These are phyloP conservation scores for Codiaeum variegatum DNA, from an alignment of 441 rosid genomes.

Conservation along the genomic window DNA sequence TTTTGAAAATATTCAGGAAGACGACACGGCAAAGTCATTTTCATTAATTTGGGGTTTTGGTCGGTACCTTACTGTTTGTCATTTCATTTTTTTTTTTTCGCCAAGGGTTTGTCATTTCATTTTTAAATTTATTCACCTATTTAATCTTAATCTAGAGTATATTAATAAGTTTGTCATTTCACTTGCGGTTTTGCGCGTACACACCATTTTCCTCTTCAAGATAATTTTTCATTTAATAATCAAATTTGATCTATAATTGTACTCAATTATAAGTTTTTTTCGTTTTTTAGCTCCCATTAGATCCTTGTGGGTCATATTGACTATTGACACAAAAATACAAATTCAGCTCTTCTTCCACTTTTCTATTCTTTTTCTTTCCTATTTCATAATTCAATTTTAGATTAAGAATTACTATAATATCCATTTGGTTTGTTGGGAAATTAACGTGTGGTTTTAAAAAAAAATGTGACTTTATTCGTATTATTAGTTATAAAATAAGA, in stretches of 20 bases:
- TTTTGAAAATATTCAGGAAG: conserved; percentile 29
- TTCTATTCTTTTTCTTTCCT: neutral
- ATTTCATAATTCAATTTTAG: no score
- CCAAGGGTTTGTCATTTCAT: neutral
- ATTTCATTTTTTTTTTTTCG: neutral
- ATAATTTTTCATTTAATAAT: no score
- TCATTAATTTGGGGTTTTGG: conserved; percentile 14
- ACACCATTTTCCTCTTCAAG: neutral
- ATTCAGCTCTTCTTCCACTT: neutral
- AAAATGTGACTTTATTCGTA: no score
- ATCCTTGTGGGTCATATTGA: neutral
- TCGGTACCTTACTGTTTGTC: neutral
- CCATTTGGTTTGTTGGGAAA: no score
- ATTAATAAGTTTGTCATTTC: neutral
- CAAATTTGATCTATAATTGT: neutral
- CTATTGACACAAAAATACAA: neutral
- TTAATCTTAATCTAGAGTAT: neutral
- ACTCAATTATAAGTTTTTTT: no score
- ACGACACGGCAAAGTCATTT: conserved; percentile 33
- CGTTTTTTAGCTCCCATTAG: neutral
- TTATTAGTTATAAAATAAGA: no score
- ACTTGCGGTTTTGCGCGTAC: conserved; percentile 2
- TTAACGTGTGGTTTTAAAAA: no score
- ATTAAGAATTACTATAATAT: no score
- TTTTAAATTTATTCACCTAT: neutral